A percentile compares a stretch with the other conserved stretches of the same genome.
Evolutionary conservation across 768 basidiomycete genomes (phyloP).

Genomic region (Lactifluus rugatus): DNA sequence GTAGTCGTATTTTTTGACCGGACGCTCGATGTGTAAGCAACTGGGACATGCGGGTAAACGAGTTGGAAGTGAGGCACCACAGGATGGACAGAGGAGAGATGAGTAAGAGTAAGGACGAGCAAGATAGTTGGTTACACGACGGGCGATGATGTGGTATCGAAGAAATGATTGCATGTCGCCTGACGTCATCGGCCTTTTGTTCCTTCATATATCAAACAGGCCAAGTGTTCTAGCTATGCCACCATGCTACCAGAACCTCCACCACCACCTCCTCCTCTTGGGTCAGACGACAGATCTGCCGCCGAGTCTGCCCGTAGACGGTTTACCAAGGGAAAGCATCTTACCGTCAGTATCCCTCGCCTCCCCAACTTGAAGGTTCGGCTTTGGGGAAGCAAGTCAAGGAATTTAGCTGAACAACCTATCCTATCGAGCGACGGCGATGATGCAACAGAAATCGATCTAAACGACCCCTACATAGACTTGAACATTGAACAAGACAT

Average conservation of each 20-base stretch:
- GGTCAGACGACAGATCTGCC: not conserved
- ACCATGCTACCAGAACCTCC: constrained; percentile 10
- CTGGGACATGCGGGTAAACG: constrained; percentile 62
- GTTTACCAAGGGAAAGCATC: not conserved
- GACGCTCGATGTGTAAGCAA: constrained; percentile 57
- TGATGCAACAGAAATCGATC: constrained; percentile 1
- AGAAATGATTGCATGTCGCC: not conserved
- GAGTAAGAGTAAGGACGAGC: not conserved
- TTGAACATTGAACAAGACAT: constrained; percentile 33
- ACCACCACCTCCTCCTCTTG: constrained; percentile 6
- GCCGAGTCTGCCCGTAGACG: constrained; percentile 4
- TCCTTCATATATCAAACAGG: no score
- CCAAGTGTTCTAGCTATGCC: not conserved
- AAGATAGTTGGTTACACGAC: not conserved
- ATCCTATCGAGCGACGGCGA: not conserved
- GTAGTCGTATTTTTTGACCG: constrained; percentile 44
- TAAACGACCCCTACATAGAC: not conserved
- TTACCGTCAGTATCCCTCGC: not conserved
- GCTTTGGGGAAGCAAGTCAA: not conserved
- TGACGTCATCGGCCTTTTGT: constrained; percentile 3
- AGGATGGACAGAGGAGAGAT: constrained; percentile 44
- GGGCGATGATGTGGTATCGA: not conserved
- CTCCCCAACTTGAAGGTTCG: not conserved
- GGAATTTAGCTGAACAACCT: not conserved
- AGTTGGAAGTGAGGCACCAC: constrained; percentile 48